Evolutionary conservation across 306 rosid species (phyloP).

Genomic region (Hylodesmum podocarpum): DNA sequence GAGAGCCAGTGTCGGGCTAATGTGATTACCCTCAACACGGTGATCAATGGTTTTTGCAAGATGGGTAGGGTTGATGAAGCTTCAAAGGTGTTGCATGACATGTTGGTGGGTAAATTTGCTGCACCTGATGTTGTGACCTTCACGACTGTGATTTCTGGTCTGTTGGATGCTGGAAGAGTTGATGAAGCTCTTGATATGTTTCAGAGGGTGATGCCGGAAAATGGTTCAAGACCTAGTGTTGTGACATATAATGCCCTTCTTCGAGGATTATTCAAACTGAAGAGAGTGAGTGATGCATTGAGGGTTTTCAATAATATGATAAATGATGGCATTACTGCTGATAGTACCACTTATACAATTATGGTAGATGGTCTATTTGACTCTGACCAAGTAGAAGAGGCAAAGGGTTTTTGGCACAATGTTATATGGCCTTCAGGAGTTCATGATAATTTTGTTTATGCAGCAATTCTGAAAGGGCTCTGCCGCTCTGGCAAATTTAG

Average conservation of each 20-base stretch:
- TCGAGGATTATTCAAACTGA: slow-evolving; percentile 65
- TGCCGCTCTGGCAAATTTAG: slow-evolving; percentile 49
- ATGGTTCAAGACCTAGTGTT: slow-evolving; percentile 57
- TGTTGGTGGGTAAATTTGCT: slow-evolving; percentile 66
- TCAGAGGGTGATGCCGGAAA: slow-evolving; percentile 53
- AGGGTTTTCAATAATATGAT: slow-evolving; percentile 46
- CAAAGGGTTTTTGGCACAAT: slow-evolving; percentile 73
- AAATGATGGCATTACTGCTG: slow-evolving; percentile 46
- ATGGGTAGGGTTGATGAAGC: slow-evolving; percentile 78
- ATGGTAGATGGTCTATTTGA: slow-evolving; percentile 68
- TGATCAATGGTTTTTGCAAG: slow-evolving; percentile 81
- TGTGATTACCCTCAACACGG: slow-evolving; percentile 72
- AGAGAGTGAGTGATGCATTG: slow-evolving; percentile 54
- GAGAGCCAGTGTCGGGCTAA: slow-evolving; percentile 64
- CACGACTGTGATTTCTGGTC: slow-evolving; percentile 69
- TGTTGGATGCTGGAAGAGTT: slow-evolving; percentile 59
- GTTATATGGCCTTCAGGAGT: slow-evolving; percentile 81
- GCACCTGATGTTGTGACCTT: slow-evolving; percentile 76
- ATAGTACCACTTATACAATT: slow-evolving; percentile 57
- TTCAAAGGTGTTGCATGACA: slow-evolving; percentile 63
- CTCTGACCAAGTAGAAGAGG: slow-evolving; percentile 65
- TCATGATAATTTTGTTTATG: slow-evolving; percentile 80
- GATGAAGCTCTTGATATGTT: slow-evolving; percentile 58
- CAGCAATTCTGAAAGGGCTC: slow-evolving; percentile 77
- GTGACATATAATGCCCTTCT: slow-evolving; percentile 72